Base-by-base conservation (phyloP, 2,329 filamentous ascomycete species). In the Colletotrichum sp. region DNA sequence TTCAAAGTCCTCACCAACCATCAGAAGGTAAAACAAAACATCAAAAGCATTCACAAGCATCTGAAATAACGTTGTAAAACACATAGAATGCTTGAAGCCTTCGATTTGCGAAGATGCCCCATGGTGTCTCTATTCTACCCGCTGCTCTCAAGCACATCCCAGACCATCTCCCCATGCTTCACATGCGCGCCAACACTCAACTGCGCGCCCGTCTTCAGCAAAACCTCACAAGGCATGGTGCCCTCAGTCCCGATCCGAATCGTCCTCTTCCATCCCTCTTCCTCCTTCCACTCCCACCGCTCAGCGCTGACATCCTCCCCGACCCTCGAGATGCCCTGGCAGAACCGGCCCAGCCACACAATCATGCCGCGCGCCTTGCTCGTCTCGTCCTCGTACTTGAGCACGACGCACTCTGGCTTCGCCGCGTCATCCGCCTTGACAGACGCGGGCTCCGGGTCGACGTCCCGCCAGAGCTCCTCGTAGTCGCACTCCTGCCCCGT, bases 401-500 rank as follows among this genome's bases (percentile, higher is more conserved):
- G 79, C 36, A 92, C 88, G 3, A 85, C 78, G 57, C 84, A 86
- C 13, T 65, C 77, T 0, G 75, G 76, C 24, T 74, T 72, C 24
- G 78, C 71, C 28, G 73, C 77, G 0, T 75, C 75, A 9, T 77
- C 80, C 12, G 75, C 34, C 10, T 18, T 12, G n/a, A 15, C 30
- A n/a, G 65, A 39, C 4, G 70, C 32, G 44, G 69, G 68, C 57
- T 60, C 30, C 0, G 83, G 84, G 3, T 84, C 81, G 3, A 87
- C 82, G 57, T 92, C 90, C 3, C 84, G 82, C 93, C 93, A 95
- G 4, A 93, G 81, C 82, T 95, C 93, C 81, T 95, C 93, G 78
- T 96, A 95, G 1, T 84, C 83, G 12, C 88, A 88, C 52, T 87
- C 81, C 1, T 80, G 57, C 0, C 89, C 89, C 2, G 90, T 91